These are phyloP conservation scores for Pseudogymnoascus sp. DNA, from an alignment of 2,329 filamentous ascomycete genomes.

Conservation along the genomic window DNA sequence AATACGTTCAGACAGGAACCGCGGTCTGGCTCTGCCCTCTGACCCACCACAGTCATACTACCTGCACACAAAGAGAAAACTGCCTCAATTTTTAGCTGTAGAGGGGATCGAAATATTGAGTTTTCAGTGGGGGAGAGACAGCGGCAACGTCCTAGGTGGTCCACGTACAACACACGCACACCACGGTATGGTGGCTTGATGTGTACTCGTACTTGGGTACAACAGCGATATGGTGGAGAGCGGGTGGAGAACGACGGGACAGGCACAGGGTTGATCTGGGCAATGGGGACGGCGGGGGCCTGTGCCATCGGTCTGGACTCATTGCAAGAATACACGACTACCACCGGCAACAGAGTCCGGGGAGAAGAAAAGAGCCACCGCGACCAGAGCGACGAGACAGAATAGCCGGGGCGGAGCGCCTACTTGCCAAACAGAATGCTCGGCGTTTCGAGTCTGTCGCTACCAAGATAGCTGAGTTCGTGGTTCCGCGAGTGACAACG, in stretches of 20 bases:
- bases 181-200: neutral
- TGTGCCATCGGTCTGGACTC: neutral
- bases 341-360: neutral
- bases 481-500: slow-evolving; percentile 3
- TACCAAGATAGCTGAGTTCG: neutral
- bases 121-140: slow-evolving; percentile 1
- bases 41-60: neutral
- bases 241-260: neutral
- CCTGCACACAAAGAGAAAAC: neutral
- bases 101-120: neutral
- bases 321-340: neutral
- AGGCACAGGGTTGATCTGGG: neutral
- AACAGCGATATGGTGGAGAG: neutral
- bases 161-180: neutral
- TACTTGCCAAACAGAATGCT: neutral
- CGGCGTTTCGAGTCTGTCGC: slow-evolving; percentile 1
- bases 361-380: neutral
- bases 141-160: neutral
- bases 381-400: neutral
- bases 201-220: neutral
- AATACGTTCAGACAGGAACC: neutral
- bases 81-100: neutral
- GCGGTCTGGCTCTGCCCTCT: slow-evolving; percentile 2
- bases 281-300: neutral
- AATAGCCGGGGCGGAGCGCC: neutral